phyloP scores from a whole-genome alignment of 495 filamentous ascomycete genomes.

The Aspergillus carlsbadensis region DNA sequence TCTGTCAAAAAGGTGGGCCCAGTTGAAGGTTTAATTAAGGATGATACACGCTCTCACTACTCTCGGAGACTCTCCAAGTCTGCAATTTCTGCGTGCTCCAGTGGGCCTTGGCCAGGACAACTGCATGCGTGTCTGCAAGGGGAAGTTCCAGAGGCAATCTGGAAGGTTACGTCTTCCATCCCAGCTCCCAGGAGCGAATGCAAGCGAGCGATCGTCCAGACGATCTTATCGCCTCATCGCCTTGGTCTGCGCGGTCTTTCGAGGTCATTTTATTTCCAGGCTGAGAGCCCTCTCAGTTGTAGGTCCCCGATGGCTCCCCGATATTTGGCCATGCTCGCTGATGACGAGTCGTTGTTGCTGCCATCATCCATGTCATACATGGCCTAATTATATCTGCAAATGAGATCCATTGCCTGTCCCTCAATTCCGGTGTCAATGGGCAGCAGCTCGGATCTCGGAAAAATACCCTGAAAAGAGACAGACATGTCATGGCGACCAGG shows the following conservation, averaged over 20 bases:
- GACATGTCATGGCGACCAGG: not conserved
- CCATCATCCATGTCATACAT: not conserved
- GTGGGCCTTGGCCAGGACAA: conserved; percentile 30
- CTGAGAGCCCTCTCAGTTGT: no score
- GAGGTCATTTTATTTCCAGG: not conserved
- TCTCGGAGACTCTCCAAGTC: no score
- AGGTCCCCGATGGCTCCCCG: no score
- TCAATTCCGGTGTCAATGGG: not conserved
- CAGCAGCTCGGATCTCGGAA: conserved; percentile 1
- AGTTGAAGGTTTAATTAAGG: conserved; percentile 47
- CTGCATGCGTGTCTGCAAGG: conserved; percentile 16
- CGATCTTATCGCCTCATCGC: not conserved
- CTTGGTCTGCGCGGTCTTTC: not conserved
- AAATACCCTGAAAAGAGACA: not conserved
- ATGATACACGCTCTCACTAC: conserved; percentile 22
- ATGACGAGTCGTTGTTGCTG: not conserved
- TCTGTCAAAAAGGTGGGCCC: conserved; percentile 30
- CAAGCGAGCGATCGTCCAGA: not conserved
- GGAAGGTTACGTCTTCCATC: not conserved
- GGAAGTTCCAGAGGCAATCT: conserved; percentile 6
- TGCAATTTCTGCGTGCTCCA: conserved; percentile 25
- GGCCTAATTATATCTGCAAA: conserved; percentile 1
- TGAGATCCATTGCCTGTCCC: not conserved
- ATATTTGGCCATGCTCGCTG: not conserved
- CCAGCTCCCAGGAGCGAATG: not conserved